Evolutionary conservation across 371 early-diverging fungal species (phyloP), one percentile per base, ranked within the genome.

Genomic region (Mortierella sp.): DNA sequence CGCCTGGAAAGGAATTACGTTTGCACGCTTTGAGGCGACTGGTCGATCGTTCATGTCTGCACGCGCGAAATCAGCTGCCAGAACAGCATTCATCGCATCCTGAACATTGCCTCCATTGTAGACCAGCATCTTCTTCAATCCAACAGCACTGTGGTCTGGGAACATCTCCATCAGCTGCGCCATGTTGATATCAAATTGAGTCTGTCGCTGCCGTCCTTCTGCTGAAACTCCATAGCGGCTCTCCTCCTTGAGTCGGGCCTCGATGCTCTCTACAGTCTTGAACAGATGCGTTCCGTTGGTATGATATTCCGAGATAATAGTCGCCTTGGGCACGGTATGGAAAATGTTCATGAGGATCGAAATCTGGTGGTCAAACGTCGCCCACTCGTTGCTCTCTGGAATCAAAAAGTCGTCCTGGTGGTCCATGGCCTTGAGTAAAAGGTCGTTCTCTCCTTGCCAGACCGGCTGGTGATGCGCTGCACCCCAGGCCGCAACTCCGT

Each of bases 41-140:
- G 64, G 43, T 21, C 48, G 78, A 5, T 75, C 72, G 54, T 73
- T 78, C 69, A 72, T 69, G n/a, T 83, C 89, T 0, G 83, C 79
- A 51, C 89, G 76, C 8, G 77, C 79, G 55, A 81, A 72, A 57
- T 81, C 86, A 5, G 79, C 82, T 13, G 86, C 86, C 74, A 86
- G 40, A 31, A 90, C 87, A 53, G 91, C 90, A 46, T 91, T 90
- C 55, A 91, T 85, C 8, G 90, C 91, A 34, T 82, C 80, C 70
- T 89, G 81, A 4, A 88, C 76, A 74, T 87, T 78, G 50, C 90
- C 82, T 11, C 88, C 77, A 8, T 88, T 89, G 57, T 88, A 91
- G 0, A 90, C 76, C 14, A 91, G 77, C 6, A 91, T 86, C 37
- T 86, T 85, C 75, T 89, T 87, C 10, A 92, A 74, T 11, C 87